Percentiles rank a stretch among this genome's conserved stretches.
phyloP scores from a whole-genome alignment of 2,329 filamentous ascomycete genomes.

The Proliferodiscus dingleyae region DNA sequence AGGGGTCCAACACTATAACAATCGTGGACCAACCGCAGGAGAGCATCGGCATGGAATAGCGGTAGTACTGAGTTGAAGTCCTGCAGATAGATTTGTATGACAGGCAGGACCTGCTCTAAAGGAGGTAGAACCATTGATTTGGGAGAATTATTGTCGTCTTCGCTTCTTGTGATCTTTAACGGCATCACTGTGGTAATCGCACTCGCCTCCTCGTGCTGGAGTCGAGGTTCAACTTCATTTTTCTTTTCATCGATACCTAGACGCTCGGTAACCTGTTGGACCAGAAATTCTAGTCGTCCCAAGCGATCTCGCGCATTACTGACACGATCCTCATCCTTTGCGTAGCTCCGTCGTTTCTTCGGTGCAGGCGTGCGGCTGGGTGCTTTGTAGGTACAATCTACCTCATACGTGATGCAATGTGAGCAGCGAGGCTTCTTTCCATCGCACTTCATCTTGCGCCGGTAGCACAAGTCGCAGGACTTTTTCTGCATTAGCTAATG shows the following conservation, averaged over 20 bases:
- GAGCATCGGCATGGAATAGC: constrained; percentile 23
- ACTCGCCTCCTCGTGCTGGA: no score
- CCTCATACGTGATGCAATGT: constrained; percentile 28
- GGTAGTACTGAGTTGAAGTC: constrained; percentile 24
- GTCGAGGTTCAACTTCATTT: no score
- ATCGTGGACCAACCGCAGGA: constrained; percentile 20
- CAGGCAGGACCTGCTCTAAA: constrained; percentile 21
- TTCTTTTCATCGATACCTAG: no score
- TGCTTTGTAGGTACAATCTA: constrained; percentile 23
- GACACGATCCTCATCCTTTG: constrained; percentile 8
- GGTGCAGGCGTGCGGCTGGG: constrained; percentile 20
- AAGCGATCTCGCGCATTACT: constrained; percentile 5
- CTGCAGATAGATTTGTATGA: constrained; percentile 19
- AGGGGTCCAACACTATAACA: constrained; percentile 17
- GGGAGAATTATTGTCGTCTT: not conserved
- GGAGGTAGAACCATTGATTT: constrained; percentile 22
- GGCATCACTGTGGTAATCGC: not conserved
- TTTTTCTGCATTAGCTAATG: constrained; percentile 4
- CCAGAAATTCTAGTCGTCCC: constrained; percentile 6
- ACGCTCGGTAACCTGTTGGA: constrained; percentile 9
- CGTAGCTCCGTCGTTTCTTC: constrained; percentile 16
- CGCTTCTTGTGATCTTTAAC: not conserved
- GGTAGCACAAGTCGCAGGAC: constrained; percentile 34
- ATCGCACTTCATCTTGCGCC: constrained; percentile 34
- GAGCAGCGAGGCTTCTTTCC: constrained; percentile 32